Evolutionary conservation across 345 rosid genomes (phyloP), one percentile per base, ranked within the genome.

Genomic region (Bruguiera parviflora): DNA sequence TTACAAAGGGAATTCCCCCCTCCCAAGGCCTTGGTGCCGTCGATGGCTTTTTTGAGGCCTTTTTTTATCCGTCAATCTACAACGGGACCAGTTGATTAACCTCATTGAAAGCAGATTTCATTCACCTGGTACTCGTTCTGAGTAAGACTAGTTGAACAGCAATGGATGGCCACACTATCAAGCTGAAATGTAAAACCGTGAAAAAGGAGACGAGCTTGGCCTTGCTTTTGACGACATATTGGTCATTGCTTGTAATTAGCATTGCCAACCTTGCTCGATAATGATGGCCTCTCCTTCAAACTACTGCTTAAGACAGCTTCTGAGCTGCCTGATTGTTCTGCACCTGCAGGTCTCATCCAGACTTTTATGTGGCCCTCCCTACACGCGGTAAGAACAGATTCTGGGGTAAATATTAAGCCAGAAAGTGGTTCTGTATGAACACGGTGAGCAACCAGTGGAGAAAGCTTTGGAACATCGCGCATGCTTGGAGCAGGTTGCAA

Each of bases 371-470:
- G 92, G 46, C 99, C 99, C 76, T 96, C 99, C 58, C 97, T 77
- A 64, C 99, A 92, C 6, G 88, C 92, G 0, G 98, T 92, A 51
- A 96, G 88, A 5, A 90, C 86, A 25, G 97, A 90, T 77, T 92
- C 98, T 77, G 76, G 91, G 27, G 96, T 96, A 77, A 96, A 96
- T 75, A 87, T 84, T 77, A 92, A 63, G 68, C 96, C 98, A 0
- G 97, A 92, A 71, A 96, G 97, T 6, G 98, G 97, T 74, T 96
- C 99, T 0, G 88, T 88, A 82, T 96, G 98, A 72, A 85, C 95
- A 43, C 98, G 94, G 68, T 92, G 96, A 57, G 90, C 88, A 62
- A 92, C 89, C 63, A 92, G 69, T 0, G 99, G 92, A 20, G 98
- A 89, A 65, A 96, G 82, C 84, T 96, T 96, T 5, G 98, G 99